Conservation (phyloP, 2,329 filamentous ascomycete genomes). For the Simplicillium sp. region DNA sequence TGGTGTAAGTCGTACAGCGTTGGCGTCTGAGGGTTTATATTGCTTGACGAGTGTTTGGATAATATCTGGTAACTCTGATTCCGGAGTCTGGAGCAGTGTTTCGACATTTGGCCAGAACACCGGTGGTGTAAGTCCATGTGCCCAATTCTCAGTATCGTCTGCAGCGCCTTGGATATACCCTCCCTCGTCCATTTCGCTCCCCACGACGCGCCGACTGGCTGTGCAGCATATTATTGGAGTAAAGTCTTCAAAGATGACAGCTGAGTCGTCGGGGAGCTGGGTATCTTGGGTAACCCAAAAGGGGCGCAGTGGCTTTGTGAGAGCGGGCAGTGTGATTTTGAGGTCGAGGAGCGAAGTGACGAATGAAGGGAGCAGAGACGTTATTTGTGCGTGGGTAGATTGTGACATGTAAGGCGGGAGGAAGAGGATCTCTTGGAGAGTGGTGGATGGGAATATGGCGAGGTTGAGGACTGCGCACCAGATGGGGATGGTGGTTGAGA, state of each 20-base stretch:
- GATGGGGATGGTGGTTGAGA: conserved; percentile 87
- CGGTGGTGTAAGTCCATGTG: conserved; percentile 63
- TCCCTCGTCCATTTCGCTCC: conserved; percentile 53
- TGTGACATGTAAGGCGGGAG: conserved; percentile 67
- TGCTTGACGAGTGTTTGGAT: conserved; percentile 35
- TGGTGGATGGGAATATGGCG: conserved; percentile 57
- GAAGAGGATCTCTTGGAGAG: conserved; percentile 43
- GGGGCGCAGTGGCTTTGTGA: conserved; percentile 66
- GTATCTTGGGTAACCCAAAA: conserved; percentile 73
- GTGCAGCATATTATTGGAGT: conserved; percentile 78
- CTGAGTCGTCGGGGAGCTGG: conserved; percentile 21
- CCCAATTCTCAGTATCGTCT: conserved; percentile 94
- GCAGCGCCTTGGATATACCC: conserved; percentile 87
- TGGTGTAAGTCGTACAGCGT: conserved; percentile 21
- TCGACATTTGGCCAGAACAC: conserved; percentile 70
- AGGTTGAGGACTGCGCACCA: conserved; percentile 87
- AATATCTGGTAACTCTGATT: conserved; percentile 50
- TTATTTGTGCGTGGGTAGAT: conserved; percentile 68
- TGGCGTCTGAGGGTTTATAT: conserved; percentile 8
- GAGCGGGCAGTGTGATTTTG: conserved; percentile 42
- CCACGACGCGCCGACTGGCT: conserved; percentile 62
- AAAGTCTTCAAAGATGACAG: conserved; percentile 40
- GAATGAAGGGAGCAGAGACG: conserved; percentile 47
- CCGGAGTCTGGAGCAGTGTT: conserved; percentile 50
- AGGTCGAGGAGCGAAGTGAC: conserved; percentile 43